A percentile compares a stretch with the other conserved stretches of the same genome.
These are phyloP conservation scores for Wolfiporia cocos DNA, from an alignment of 1,284 basidiomycete species.

Conservation along the genomic window DNA sequence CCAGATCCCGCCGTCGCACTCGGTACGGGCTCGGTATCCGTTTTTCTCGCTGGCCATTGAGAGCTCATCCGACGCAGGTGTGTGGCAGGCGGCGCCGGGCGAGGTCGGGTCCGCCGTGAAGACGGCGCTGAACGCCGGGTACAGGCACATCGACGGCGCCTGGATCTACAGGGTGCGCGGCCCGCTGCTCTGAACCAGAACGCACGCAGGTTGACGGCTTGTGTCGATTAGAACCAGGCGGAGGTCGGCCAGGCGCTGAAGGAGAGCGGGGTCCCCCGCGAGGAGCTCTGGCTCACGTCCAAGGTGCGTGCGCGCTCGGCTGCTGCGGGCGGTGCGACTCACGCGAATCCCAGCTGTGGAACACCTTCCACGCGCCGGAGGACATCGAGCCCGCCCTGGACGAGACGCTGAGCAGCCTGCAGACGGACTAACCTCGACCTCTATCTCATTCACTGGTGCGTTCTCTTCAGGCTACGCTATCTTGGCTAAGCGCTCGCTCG, in stretches of 20 bases:
- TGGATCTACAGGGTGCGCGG: slow-evolving; percentile 53
- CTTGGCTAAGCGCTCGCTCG: neutral
- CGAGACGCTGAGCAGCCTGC: slow-evolving; percentile 59
- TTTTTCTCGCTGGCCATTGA: too few relatives aligned
- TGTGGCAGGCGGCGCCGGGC: slow-evolving; percentile 51
- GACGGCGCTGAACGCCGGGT: slow-evolving; percentile 53
- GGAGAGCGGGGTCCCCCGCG: slow-evolving; percentile 33
- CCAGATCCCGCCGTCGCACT: slow-evolving; percentile 54
- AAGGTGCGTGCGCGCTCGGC: slow-evolving; percentile 25
- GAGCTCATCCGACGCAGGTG: slow-evolving; percentile 32
- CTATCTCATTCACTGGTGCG: slow-evolving; percentile 80
- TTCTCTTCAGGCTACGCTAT: neutral
- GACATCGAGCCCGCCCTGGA: slow-evolving; percentile 66
- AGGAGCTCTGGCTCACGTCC: slow-evolving; percentile 45
- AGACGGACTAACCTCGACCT: slow-evolving; percentile 76
- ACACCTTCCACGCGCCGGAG: slow-evolving; percentile 58
- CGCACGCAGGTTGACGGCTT: neutral
- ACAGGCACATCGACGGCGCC: slow-evolving; percentile 75
- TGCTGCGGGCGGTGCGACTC: neutral
- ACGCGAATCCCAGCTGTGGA: slow-evolving; percentile 48
- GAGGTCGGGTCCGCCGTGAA: slow-evolving; percentile 58
- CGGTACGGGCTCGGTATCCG: slow-evolving; percentile 28
- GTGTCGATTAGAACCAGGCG: slow-evolving; percentile 39
- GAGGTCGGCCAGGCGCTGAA: slow-evolving; percentile 40
- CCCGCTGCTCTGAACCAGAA: neutral